Conservation (phyloP, 192 early-diverging fungal genomes). For the Coemansia sp. region DNA sequence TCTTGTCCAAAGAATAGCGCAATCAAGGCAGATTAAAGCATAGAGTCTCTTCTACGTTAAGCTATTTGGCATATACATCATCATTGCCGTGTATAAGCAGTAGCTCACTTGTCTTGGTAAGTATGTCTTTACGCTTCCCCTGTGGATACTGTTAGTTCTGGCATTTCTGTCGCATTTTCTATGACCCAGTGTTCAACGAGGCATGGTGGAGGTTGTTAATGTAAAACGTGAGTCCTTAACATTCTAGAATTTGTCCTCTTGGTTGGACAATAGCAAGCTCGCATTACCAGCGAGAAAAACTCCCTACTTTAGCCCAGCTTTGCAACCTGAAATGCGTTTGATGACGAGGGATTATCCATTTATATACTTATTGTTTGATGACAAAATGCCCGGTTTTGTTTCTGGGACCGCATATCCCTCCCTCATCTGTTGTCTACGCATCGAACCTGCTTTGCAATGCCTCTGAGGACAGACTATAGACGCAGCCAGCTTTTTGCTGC, state of each 20-base stretch:
- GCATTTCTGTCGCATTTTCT: no score
- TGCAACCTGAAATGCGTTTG: not conserved
- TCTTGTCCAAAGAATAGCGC: not conserved
- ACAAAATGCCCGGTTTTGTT: not conserved
- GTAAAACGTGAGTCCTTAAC: no score
- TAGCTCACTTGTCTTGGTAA: no score
- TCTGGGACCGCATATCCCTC: not conserved
- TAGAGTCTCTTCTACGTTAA: not conserved
- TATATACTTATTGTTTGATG: not conserved
- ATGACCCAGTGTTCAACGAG: no score
- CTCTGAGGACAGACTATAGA: not conserved
- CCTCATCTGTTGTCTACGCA: not conserved
- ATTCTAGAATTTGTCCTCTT: no score
- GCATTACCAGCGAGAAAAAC: no score
- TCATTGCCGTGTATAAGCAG: no score
- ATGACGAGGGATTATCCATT: not conserved
- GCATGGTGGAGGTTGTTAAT: no score
- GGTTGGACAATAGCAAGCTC: no score
- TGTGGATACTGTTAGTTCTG: no score
- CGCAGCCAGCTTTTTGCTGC: not conserved
- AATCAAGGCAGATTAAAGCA: not conserved
- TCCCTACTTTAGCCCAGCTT: not conserved
- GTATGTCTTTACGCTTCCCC: no score
- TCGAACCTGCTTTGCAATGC: not conserved
- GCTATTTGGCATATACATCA: no score